phyloP scores from a whole-genome alignment of 208 protist genomes.

The Willaertia magna region DNA sequence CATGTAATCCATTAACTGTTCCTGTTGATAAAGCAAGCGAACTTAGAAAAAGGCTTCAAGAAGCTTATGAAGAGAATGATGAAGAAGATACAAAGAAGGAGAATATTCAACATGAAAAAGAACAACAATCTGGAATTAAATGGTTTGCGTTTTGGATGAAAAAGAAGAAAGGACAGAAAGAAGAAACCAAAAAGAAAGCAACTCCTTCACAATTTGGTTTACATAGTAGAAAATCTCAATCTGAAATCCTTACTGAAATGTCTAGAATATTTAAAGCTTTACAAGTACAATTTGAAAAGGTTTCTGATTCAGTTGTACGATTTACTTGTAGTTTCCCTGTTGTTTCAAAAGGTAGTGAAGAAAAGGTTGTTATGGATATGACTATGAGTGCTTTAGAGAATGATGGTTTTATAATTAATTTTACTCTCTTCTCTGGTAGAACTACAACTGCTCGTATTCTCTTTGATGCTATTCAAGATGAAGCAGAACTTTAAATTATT shows the following conservation, averaged over 20 bases:
- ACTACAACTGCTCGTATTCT: not conserved
- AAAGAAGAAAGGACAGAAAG: not conserved
- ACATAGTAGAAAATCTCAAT: not conserved
- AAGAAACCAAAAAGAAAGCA: not conserved
- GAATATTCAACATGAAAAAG: not conserved
- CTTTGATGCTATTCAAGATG: not conserved
- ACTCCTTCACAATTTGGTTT: not conserved
- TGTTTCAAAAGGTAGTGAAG: not conserved
- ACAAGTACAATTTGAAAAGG: not conserved
- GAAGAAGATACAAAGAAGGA: not conserved
- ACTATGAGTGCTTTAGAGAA: not conserved
- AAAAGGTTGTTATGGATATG: not conserved
- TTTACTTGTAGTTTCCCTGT: not conserved
- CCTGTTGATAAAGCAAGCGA: not conserved
- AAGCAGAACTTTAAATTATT: not conserved
- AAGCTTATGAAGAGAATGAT: not conserved
- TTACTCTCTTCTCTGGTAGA: not conserved
- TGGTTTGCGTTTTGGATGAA: slow-evolving; percentile 5
- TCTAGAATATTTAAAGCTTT: not conserved
- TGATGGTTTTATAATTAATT: not conserved
- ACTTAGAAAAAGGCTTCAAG: not conserved
- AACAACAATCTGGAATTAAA: not conserved
- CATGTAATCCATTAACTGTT: not conserved
- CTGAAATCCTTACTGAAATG: not conserved
- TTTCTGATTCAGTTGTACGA: not conserved